Base-by-base conservation (phyloP, 2,329 filamentous ascomycete species). In the Aspergillus hortae region DNA sequence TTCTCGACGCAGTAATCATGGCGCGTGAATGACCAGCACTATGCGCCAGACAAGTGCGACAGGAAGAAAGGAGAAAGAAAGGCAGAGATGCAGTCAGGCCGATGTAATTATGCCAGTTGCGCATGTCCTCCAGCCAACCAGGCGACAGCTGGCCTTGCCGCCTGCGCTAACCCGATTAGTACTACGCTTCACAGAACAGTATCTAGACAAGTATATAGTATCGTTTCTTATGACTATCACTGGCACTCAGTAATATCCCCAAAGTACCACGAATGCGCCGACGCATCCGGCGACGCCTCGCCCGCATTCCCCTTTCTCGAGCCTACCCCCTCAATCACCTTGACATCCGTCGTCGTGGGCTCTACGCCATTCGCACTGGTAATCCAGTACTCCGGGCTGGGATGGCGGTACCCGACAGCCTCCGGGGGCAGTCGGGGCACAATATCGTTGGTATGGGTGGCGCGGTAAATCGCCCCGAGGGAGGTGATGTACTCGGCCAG, bases 321-420 rank as follows among this genome's bases (percentile, higher is more conserved):
- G 15, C 65, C 61, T 2, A 67, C 61, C 0, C 71, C 71, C 19
- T 59, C 44, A 40, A 72, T 61, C 23, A 67, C 61, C 9, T 66
- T 48, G 19, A 75, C 56, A 50, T 71, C 67, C 6, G 57, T 54
- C 3, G 63, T 55, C n/a, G 61, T 66, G 36, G 71, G 68, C 1
- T 61, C 49, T 17, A 47, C 60, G n/a, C 59, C 44, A 38, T 64
- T 58, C 4, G 55, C 62, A 19, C 63, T 66, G 10, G 66, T 71
- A 46, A 74, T 70, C 70, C 70, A 75, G 53, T 71, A 74, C 55
- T 75, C 71, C 0, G 71, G 71, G 23, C 66, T 70, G n/a, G 63
- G 56, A 44, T 74, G 71, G 17, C 59, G 62, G 50, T 61, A 74
- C 1, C 68, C 68, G 10, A 65, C 54, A 4, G 36, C 19, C n/a